phyloP scores from a whole-genome alignment of 768 basidiomycete genomes.

The Leucocoprinus sp. region DNA sequence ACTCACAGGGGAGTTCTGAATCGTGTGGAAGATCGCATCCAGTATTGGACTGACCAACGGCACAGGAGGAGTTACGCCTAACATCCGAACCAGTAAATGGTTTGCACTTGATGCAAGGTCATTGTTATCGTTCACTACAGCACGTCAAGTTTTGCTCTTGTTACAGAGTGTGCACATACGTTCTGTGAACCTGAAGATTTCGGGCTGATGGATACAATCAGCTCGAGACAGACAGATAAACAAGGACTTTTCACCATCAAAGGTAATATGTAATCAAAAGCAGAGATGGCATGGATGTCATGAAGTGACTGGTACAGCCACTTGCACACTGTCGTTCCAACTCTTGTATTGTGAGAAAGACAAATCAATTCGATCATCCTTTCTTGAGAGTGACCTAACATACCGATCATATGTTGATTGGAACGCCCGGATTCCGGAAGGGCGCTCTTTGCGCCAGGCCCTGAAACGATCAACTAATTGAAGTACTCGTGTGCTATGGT shows the following conservation, averaged over 20 bases:
- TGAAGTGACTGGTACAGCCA: slow-evolving; percentile 73
- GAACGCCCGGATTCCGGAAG: slow-evolving; percentile 70
- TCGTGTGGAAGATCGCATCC: slow-evolving; percentile 65
- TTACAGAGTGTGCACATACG: slow-evolving; percentile 24
- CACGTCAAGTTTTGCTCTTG: slow-evolving; percentile 1
- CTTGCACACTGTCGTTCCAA: slow-evolving; percentile 61
- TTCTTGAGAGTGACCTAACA: slow-evolving; percentile 12
- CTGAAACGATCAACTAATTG: slow-evolving; percentile 59
- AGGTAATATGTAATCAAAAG: slow-evolving; percentile 77
- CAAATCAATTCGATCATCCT: background rate
- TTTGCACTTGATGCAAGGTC: slow-evolving; percentile 61
- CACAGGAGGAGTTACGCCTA: slow-evolving; percentile 73
- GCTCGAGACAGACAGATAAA: background rate
- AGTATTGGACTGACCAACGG: slow-evolving; percentile 62
- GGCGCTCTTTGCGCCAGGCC: slow-evolving; percentile 60
- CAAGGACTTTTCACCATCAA: slow-evolving; percentile 48
- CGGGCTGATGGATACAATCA: slow-evolving; percentile 38
- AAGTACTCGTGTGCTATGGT: slow-evolving; percentile 49
- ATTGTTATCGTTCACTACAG: slow-evolving; percentile 61
- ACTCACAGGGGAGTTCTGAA: slow-evolving; percentile 66
- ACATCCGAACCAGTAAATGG: slow-evolving; percentile 72
- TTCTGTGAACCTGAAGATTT: slow-evolving; percentile 71
- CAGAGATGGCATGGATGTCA: slow-evolving; percentile 66
- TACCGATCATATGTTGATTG: slow-evolving; percentile 82
- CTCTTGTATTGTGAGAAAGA: slow-evolving; percentile 27